Conservation (phyloP, 2,329 filamentous ascomycete genomes). For the Colletotrichum gloeosporioides region DNA sequence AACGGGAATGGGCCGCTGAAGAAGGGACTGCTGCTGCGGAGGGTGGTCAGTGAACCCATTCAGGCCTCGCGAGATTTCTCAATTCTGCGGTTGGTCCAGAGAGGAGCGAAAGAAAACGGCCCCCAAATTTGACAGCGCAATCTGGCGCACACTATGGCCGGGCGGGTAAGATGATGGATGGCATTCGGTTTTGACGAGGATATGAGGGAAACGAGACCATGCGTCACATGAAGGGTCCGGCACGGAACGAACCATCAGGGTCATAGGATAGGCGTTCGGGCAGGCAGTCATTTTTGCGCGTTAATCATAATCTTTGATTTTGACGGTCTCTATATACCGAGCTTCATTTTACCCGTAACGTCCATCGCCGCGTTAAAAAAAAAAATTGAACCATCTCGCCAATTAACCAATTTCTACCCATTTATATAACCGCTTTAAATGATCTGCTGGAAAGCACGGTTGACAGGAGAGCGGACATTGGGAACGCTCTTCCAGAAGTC, state of each 20-base stretch:
- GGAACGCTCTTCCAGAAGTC: slow-evolving; percentile 96
- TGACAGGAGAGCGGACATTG: slow-evolving; percentile 92
- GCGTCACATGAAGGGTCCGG: neutral
- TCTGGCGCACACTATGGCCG: neutral
- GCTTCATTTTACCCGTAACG: slow-evolving; percentile 20
- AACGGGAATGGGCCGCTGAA: slow-evolving; percentile 55
- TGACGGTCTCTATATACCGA: slow-evolving; percentile 23
- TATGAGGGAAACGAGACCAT: slow-evolving; percentile 8
- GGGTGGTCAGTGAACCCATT: neutral
- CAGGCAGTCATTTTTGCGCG: neutral
- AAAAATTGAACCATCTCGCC: slow-evolving; percentile 2
- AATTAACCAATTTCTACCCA: slow-evolving; percentile 20
- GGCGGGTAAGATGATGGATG: neutral
- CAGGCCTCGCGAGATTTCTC: neutral
- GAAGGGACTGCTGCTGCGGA: slow-evolving; percentile 15
- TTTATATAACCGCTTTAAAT: slow-evolving; percentile 63
- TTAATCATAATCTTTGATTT: slow-evolving; percentile 25
- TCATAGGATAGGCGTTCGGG: slow-evolving; percentile 5
- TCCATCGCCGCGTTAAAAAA: slow-evolving; percentile 20
- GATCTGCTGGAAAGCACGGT: slow-evolving; percentile 97
- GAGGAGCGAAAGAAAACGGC: neutral
- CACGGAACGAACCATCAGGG: neutral
- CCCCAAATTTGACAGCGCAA: neutral
- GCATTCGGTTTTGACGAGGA: neutral
- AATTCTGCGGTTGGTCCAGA: neutral